phyloP scores from a whole-genome alignment of 225 moss, liverwort and hornwort species.

The Bryum argenteum region DNA sequence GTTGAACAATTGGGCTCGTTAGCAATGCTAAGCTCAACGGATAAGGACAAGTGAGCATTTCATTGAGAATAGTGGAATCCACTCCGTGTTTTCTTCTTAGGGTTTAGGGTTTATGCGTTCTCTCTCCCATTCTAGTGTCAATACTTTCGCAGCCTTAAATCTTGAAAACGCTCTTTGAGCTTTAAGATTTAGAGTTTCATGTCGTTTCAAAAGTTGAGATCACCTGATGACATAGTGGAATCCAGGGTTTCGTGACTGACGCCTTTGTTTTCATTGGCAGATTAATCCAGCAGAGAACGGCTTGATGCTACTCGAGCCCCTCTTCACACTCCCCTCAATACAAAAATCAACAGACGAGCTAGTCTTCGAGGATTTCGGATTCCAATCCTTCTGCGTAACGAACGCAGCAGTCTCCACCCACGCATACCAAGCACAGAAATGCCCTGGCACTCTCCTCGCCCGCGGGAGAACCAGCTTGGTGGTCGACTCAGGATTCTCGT shows the following conservation, averaged over 20 bases:
- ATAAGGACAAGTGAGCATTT: too few species aligned
- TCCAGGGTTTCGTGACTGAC: slow-evolving; percentile 16
- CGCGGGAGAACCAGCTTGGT: slow-evolving; percentile 83
- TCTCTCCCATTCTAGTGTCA: too few species aligned
- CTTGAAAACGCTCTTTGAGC: too few species aligned
- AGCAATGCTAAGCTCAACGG: too few species aligned
- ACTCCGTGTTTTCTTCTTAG: too few species aligned
- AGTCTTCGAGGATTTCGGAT: slow-evolving; percentile 93
- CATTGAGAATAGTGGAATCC: too few species aligned
- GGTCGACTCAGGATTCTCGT: slow-evolving; percentile 93
- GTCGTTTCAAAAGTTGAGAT: too few species aligned
- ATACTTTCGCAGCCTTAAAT: too few species aligned
- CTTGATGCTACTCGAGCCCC: slow-evolving; percentile 88
- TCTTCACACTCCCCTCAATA: slow-evolving; percentile 83
- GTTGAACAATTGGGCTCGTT: too few species aligned
- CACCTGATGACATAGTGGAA: neutral
- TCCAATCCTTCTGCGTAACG: slow-evolving; percentile 78
- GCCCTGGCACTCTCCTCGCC: slow-evolving; percentile 68
- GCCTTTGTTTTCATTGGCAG: slow-evolving; percentile 24
- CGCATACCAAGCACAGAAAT: slow-evolving; percentile 60
- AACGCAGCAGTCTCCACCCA: slow-evolving; percentile 85
- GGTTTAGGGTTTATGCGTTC: too few species aligned
- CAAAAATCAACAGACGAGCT: slow-evolving; percentile 89
- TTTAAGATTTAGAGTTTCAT: too few species aligned
- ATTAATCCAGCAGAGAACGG: slow-evolving; percentile 74